Conservation (phyloP, 345 rosid species). For the Sonneratia alba region DNA sequence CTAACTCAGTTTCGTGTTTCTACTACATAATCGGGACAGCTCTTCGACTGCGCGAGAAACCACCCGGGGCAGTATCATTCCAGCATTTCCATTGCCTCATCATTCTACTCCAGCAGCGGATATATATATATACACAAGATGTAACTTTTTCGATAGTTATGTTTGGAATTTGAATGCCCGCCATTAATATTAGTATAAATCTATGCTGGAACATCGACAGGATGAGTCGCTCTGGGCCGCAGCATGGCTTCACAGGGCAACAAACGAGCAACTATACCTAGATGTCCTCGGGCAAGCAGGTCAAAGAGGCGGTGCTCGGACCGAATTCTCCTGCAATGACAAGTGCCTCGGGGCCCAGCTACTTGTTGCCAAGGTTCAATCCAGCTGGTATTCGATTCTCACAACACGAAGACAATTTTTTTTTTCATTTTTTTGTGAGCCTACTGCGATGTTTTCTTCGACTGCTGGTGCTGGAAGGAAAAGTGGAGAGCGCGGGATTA, state of each 20-base stretch:
- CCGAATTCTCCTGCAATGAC: conserved; percentile 25
- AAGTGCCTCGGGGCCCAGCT: conserved; percentile 27
- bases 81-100: conserved; percentile 25
- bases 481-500: not conserved
- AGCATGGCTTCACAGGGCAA: conserved; percentile 36
- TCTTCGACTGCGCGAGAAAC: conserved; percentile 29
- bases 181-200: too few species aligned
- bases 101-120: conserved; percentile 41
- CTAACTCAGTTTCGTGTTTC: not conserved
- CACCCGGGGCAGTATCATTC: conserved; percentile 22
- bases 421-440: too few species aligned
- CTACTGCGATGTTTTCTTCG: too few species aligned
- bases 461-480: conserved; percentile 20
- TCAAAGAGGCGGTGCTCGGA: conserved; percentile 17
- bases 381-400: too few species aligned
- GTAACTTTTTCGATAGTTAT: too few species aligned
- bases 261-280: conserved; percentile 16
- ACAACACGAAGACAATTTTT: too few species aligned
- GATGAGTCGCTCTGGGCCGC: conserved; percentile 43
- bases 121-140: not conserved
- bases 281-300: conserved; percentile 8
- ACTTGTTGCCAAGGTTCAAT: conserved; percentile 27
- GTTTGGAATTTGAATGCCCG: too few species aligned
- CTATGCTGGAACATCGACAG: conserved; percentile 2
- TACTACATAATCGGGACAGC: conserved; percentile 7